Evolutionary conservation across 768 basidiomycete genomes (phyloP), one percentile per base, ranked within the genome.

Genomic region (Leucosporidium creatinivorum): DNA sequence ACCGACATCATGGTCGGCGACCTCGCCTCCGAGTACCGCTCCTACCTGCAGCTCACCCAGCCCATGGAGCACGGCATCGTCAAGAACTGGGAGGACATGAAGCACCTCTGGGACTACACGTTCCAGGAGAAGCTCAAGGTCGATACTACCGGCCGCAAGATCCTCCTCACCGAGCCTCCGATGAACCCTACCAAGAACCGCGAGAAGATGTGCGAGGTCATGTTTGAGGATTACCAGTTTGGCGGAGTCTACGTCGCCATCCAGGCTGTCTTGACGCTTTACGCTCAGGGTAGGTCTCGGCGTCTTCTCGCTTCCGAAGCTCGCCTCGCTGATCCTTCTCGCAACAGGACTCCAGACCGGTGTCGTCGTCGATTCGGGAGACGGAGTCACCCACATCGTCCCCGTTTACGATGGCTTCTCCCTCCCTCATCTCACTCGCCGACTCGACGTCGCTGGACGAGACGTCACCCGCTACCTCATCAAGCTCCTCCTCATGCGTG

Each of bases 11-110:
- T 98, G 92, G 81, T 97, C 78, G 96, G 96, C 69, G 94, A 98
- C 82, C 91, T 96, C 77, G 96, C 96, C 30, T 90, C 90, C 19
- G 84, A 87, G 79, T 88, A 91, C 79, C 88, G 96, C 58, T 93
- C 90, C 77, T 97, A 89, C 81, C 86, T 99, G 50, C 93, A 98
- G 80, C 84, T 99, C 47, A 91, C 93, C 0, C 96, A 98, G 76
- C 96, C 96, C 2, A 92, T 99, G 90, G 96, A 99, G 78, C 96
- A 99, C 78, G 96, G 96, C 51, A 97, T 99, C 80, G 87, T 99
- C 57, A 87, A 89, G 74, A 97, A 98, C 80, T 99, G 96, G 96
- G 91, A 93, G 77, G 96, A 99, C 79, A 99, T 98, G 96, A 88
- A 88, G 77, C 85, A 91, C 75, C 83, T 98, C 23, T 99, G 96